phyloP scores from a whole-genome alignment of 306 rosid species.

The Rosa multiflora region DNA sequence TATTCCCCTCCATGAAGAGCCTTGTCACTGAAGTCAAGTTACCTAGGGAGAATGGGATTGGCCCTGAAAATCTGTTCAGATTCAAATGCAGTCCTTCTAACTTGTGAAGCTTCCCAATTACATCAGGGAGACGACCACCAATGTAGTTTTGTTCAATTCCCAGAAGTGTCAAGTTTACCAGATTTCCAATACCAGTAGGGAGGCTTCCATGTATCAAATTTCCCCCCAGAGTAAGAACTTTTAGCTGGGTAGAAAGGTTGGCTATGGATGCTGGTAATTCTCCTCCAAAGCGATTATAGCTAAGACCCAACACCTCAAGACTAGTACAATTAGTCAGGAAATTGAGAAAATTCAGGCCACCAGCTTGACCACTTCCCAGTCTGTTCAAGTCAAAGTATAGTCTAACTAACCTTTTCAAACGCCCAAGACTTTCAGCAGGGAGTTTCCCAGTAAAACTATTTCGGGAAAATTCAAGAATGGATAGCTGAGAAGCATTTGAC shows the following conservation, averaged over 20 bases:
- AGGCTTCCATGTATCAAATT: conserved; percentile 32
- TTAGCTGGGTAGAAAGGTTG: conserved; percentile 30
- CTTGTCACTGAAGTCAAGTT: conserved; percentile 28
- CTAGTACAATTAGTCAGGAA: conserved; percentile 34
- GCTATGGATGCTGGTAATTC: conserved; percentile 30
- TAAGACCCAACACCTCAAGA: conserved; percentile 19
- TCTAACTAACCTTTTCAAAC: conserved; percentile 21
- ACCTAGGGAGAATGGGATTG: conserved; percentile 33
- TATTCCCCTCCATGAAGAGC: conserved; percentile 22
- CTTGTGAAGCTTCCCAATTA: conserved; percentile 28
- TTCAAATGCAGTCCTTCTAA: background rate
- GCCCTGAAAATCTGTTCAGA: conserved; percentile 20
- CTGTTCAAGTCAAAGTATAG: conserved; percentile 24
- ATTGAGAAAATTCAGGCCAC: conserved; percentile 21
- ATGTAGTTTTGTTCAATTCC: background rate
- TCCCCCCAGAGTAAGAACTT: background rate
- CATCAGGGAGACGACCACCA: conserved; percentile 14
- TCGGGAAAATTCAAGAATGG: conserved; percentile 29
- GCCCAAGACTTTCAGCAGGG: conserved; percentile 43
- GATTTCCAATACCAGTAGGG: conserved; percentile 27
- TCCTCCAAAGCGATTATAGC: conserved; percentile 25
- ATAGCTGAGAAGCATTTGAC: conserved; percentile 35
- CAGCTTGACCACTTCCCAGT: conserved; percentile 35
- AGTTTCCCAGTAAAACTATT: conserved; percentile 36
- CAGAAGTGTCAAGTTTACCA: conserved; percentile 20